phyloP scores from a whole-genome alignment of 176 grass and related monocot genomes.

The Phoenix roebelenii region DNA sequence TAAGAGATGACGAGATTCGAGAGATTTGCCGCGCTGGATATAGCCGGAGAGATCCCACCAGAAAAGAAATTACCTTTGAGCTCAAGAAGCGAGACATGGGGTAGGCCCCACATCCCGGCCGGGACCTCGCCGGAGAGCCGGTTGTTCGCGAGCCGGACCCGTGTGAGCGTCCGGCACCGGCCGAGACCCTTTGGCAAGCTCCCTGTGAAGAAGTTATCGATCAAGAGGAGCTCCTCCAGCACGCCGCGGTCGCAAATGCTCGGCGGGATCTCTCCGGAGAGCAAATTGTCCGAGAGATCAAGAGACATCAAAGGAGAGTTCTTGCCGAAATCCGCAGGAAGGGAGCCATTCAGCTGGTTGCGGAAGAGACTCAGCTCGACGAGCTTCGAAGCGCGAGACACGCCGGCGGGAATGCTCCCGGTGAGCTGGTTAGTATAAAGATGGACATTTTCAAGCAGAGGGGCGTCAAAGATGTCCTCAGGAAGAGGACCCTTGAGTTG shows the following conservation, averaged over 20 bases:
- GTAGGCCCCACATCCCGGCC: conserved; percentile 51
- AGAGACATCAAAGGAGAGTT: conserved; percentile 41
- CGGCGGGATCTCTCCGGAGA: conserved; percentile 54
- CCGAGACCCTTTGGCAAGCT: conserved; percentile 47
- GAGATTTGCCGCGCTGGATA: conserved; percentile 44
- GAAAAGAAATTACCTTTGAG: conserved; percentile 47
- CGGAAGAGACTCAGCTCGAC: conserved; percentile 50
- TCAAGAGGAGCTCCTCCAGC: conserved; percentile 50
- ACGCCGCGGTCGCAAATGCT: conserved; percentile 39
- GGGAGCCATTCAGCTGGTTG: conserved; percentile 46
- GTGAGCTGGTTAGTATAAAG: conserved; percentile 58
- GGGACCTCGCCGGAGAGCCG: conserved; percentile 50
- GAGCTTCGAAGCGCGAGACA: conserved; percentile 31
- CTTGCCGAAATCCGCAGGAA: conserved; percentile 59
- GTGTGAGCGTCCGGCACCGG: conserved; percentile 39
- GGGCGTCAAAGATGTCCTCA: conserved; percentile 51
- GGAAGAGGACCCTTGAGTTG: conserved; percentile 44
- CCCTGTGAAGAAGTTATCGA: conserved; percentile 54
- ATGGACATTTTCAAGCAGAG: conserved; percentile 44
- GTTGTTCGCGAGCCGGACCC: conserved; percentile 58
- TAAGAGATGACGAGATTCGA: conserved; percentile 37
- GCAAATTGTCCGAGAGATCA: conserved; percentile 50
- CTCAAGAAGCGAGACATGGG: conserved; percentile 45
- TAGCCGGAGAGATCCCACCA: conserved; percentile 46
- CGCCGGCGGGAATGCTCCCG: conserved; percentile 31